Evolutionary conservation across 2,329 filamentous ascomycete genomes (phyloP), one percentile per base, ranked within the genome.

Genomic region (Alternaria sp.): DNA sequence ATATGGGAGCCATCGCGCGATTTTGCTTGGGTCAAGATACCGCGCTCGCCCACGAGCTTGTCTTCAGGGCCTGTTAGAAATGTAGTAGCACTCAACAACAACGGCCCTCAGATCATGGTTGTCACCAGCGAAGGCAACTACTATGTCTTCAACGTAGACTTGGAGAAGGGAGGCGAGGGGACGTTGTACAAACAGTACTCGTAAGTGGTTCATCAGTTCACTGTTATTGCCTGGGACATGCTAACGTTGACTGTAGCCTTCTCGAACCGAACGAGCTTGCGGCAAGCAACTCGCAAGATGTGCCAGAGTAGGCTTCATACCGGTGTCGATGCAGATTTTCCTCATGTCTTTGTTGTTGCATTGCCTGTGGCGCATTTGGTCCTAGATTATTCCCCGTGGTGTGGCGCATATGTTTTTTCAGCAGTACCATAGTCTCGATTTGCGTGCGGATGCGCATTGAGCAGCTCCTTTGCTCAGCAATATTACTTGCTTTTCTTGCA

Each of bases 81-180:
- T 67, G 94, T 99, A n/a, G 95, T 99, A 44, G 94, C 95, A 9
- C 96, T 99, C 90, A 97, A 92, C 76, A 95, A 90, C 73, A 97
- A 90, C 75, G 94, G 92, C 27, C 95, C 95, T 1, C 94, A 98
- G 73, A 92, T 99, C 50, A 98, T 99, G 94, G 92, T 98, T 0
- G 94, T 97, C 14, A 99, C 95, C 0, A 97, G 91, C 70, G 95
- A 99, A 76, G 95, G 95, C 10, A 90, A 90, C 25, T 98, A 97
- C 74, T 97, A 95, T 71, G 91, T 98, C 30, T 99, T 94, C 80
- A 94, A 92, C 67, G 93, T 99, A 56, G 94, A 99, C 77, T 87
- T 99, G 83, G 94, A 97, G 70, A 92, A 92, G 63, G 95, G 95
- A 18, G 95, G 95, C 25, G 95, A 99, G 80, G 95, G 95, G 0